Conservation (phyloP, 1,139 yeast species). For the Blastobotrys buckinghamii region DNA sequence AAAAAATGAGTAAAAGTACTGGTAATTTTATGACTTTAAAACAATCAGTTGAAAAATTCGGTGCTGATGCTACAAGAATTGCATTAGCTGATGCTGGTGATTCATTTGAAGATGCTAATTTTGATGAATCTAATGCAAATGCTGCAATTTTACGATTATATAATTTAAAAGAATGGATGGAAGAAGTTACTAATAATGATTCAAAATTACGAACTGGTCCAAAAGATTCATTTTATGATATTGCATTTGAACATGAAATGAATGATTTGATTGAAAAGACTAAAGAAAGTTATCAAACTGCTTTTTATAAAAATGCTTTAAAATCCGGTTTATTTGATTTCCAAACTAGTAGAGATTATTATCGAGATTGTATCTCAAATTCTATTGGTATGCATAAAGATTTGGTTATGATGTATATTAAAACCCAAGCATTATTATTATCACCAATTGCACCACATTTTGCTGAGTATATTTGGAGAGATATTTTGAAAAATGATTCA, state of each 20-base stretch:
- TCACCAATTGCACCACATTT: conserved; percentile 97
- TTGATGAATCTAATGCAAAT: conserved; percentile 93
- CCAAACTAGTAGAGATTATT: conserved; percentile 93
- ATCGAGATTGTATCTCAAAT: conserved; percentile 72
- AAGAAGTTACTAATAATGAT: conserved; percentile 48
- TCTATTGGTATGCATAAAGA: conserved; percentile 69
- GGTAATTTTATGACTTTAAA: conserved; percentile 94
- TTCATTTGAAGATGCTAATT: conserved; percentile 93
- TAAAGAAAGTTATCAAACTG: conserved; percentile 58
- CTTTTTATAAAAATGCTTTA: conserved; percentile 83
- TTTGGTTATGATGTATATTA: conserved; percentile 74
- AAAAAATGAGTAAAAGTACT: conserved; percentile 96
- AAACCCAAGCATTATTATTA: conserved; percentile 73
- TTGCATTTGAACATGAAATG: conserved; percentile 92
- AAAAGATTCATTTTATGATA: conserved; percentile 63
- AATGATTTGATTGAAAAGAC: conserved; percentile 72
- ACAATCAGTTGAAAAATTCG: conserved; percentile 80
- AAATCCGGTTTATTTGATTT: conserved; percentile 89
- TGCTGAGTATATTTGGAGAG: conserved; percentile 84
- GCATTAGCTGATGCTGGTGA: conserved; percentile 99
- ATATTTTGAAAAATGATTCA: conserved; percentile 50
- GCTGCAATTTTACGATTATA: conserved; percentile 93
- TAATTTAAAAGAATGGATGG: conserved; percentile 94
- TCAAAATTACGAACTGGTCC: conserved; percentile 64
- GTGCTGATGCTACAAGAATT: conserved; percentile 97